Evolutionary conservation across 2,329 filamentous ascomycete species (phyloP).

Genomic region (Moelleriella libera): DNA sequence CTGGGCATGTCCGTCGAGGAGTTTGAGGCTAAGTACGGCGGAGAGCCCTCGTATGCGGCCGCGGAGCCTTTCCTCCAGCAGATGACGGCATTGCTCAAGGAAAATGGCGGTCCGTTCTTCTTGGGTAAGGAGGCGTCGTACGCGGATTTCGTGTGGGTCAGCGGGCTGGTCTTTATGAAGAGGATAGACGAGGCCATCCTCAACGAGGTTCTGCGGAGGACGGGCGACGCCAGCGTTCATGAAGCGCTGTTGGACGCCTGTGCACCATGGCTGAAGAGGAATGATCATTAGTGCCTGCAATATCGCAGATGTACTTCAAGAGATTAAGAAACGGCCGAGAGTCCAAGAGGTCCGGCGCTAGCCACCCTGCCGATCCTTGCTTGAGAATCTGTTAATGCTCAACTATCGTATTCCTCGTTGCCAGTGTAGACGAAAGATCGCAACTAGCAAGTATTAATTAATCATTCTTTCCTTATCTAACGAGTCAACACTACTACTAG

Average conservation of each 20-base stretch:
- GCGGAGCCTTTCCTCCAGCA: constrained; percentile 21
- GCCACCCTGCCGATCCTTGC: no score
- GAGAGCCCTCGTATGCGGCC: constrained; percentile 32
- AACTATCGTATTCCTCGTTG: no score
- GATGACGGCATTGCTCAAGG: constrained; percentile 23
- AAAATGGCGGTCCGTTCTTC: constrained; percentile 46
- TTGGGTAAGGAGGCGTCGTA: constrained; percentile 39
- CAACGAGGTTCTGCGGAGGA: constrained; percentile 19
- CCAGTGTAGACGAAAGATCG: no score
- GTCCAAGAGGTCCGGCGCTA: no score
- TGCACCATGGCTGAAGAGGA: constrained; percentile 25
- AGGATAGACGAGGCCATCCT: constrained; percentile 19
- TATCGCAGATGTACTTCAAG: no score
- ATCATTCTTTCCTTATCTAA: no score
- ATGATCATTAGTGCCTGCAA: constrained; percentile 14
- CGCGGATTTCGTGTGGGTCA: constrained; percentile 43
- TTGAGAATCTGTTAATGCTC: no score
- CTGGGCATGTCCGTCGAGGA: constrained; percentile 40
- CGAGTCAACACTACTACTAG: no score
- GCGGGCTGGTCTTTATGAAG: constrained; percentile 27
- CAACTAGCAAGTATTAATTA: no score
- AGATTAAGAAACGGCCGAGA: no score
- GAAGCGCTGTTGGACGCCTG: constrained; percentile 22
- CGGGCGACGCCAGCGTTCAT: constrained; percentile 23
- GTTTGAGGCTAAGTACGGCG: constrained; percentile 29